Percentiles rank a stretch among this genome's conserved stretches.
Conservation (phyloP, 352 stramenopile genomes). For the Globisporangium camurandrum region DNA sequence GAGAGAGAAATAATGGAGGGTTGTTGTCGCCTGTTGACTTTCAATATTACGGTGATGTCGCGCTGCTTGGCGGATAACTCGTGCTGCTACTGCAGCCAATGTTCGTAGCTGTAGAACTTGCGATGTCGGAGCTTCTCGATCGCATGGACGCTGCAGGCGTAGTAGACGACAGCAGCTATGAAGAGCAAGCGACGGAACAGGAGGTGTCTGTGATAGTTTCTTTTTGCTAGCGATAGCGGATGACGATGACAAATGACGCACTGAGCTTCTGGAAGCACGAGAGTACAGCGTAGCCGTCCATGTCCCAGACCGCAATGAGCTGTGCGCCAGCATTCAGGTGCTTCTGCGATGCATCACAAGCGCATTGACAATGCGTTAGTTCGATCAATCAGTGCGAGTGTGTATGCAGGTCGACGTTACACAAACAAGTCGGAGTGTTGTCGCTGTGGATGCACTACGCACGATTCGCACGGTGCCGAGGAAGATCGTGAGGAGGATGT, state of each 20-base stretch:
- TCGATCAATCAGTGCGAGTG: not conserved
- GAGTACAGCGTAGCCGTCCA: constrained; percentile 26
- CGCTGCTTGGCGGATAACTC: not conserved
- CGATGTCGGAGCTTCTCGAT: constrained; percentile 39
- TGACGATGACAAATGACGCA: constrained; percentile 4
- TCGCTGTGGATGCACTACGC: too few species aligned
- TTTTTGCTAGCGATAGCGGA: not conserved
- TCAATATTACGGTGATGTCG: too few species aligned
- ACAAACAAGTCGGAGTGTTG: too few species aligned
- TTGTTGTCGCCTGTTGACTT: too few species aligned
- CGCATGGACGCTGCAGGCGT: constrained; percentile 38
- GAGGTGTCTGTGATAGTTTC: not conserved
- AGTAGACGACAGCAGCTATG: constrained; percentile 40
- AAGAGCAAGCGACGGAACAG: not conserved
- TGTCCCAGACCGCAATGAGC: constrained; percentile 38
- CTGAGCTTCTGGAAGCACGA: constrained; percentile 53
- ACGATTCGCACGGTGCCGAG: constrained; percentile 33
- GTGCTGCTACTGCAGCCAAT: constrained; percentile 12
- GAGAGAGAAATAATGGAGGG: not conserved
- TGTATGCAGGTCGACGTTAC: not conserved
- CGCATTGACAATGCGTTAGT: not conserved
- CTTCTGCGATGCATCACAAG: constrained; percentile 12
- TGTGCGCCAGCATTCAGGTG: constrained; percentile 19
- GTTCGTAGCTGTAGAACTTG: constrained; percentile 52
- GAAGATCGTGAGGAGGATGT: constrained; percentile 43